These are phyloP conservation scores for Cocos nucifera DNA, from an alignment of 176 grass and related monocot genomes.

Conservation along the genomic window DNA sequence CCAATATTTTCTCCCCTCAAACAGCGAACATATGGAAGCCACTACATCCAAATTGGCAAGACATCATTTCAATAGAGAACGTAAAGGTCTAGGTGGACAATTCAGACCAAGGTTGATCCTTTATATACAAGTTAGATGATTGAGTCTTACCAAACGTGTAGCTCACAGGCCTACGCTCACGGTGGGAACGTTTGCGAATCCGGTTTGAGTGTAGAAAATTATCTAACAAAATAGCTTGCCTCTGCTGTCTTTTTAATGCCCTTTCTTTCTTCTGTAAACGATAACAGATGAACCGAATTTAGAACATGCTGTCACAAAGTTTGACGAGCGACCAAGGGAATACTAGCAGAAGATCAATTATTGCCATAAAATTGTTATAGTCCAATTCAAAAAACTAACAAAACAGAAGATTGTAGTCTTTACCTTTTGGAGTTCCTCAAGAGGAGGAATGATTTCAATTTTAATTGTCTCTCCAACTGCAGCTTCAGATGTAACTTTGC, in stretches of 20 bases:
- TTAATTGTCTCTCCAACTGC: constrained; percentile 42
- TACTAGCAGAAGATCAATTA: too few species aligned
- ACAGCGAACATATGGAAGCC: too few species aligned
- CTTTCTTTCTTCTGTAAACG: constrained; percentile 61
- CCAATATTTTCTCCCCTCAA: too few species aligned
- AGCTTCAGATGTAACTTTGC: constrained; percentile 40
- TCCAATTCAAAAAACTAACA: not conserved
- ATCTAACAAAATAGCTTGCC: constrained; percentile 45
- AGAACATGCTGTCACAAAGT: too few species aligned
- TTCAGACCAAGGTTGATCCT: too few species aligned
- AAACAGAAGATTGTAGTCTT: not conserved
- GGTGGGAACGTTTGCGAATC: constrained; percentile 31
- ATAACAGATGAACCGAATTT: constrained; percentile 14
- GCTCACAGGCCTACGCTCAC: constrained; percentile 41
- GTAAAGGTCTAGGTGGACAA: too few species aligned
- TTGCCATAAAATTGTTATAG: too few species aligned
- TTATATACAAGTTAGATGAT: constrained; percentile 2
- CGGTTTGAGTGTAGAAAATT: constrained; percentile 27
- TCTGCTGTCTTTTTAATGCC: constrained; percentile 57
- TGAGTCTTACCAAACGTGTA: constrained; percentile 66
- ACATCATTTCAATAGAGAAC: too few species aligned
- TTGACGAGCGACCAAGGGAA: too few species aligned
- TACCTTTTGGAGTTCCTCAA: constrained; percentile 75
- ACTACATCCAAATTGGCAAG: too few species aligned
- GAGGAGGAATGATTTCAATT: constrained; percentile 44